These are phyloP conservation scores for Bruguiera hainesii DNA, from an alignment of 441 rosid species.

Conservation along the genomic window DNA sequence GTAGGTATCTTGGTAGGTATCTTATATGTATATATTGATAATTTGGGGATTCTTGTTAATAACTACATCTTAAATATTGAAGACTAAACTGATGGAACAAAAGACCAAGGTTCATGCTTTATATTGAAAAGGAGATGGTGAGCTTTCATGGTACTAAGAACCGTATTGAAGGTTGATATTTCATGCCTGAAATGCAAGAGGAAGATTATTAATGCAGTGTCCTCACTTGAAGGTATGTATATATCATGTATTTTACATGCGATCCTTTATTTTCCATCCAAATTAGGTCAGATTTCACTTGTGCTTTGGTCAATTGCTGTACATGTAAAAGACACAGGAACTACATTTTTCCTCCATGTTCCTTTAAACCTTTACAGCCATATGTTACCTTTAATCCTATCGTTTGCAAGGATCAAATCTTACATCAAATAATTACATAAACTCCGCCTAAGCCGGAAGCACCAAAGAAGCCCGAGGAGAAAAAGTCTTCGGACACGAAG, in stretches of 20 bases:
- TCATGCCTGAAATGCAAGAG: constrained; percentile 45
- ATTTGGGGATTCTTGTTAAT: no score
- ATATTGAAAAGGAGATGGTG: not conserved
- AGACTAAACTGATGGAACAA: not conserved
- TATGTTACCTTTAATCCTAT: no score
- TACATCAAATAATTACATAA: no score
- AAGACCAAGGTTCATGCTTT: not conserved
- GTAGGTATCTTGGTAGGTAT: no score
- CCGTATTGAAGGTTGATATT: constrained; percentile 42
- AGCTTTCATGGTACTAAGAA: constrained; percentile 35
- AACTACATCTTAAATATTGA: not conserved
- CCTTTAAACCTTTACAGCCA: no score
- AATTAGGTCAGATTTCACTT: no score
- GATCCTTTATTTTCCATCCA: no score
- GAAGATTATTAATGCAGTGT: constrained; percentile 44
- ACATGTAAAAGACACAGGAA: not conserved
- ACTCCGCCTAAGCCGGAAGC: constrained; percentile 24
- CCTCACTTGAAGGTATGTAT: constrained; percentile 30
- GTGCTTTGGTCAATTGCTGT: no score
- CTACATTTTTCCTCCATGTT: no score
- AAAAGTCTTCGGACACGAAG: constrained; percentile 1
- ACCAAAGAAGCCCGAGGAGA: not conserved
- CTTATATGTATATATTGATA: no score
- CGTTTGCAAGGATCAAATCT: no score
- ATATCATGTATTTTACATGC: not conserved